phyloP scores from a whole-genome alignment of 164 flowering plant species.

The Dillenia suffruticosa region DNA sequence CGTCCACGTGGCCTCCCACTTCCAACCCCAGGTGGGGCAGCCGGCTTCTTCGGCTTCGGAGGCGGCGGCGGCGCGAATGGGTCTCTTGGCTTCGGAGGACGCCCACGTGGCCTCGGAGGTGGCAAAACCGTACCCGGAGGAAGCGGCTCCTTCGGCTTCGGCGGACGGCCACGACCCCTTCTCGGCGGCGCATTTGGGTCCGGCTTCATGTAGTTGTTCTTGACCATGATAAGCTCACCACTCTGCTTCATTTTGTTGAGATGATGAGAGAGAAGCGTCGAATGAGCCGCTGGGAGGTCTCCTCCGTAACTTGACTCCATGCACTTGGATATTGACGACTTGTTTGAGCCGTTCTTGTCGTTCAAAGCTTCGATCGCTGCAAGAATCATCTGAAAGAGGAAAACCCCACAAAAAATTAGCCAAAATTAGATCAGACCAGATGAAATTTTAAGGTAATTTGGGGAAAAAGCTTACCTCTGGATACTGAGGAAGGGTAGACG shows the following conservation, averaged over 20 bases:
- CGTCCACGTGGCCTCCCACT: slow-evolving; percentile 52
- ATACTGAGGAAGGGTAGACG: slow-evolving; percentile 33
- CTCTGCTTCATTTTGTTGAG: slow-evolving; percentile 55
- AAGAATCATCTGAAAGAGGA: slow-evolving; percentile 53
- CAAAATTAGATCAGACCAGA: not conserved
- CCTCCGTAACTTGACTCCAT: slow-evolving; percentile 57
- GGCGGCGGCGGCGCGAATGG: slow-evolving; percentile 27
- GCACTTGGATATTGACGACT: slow-evolving; percentile 55
- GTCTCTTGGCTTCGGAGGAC: slow-evolving; percentile 58
- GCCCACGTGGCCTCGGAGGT: slow-evolving; percentile 52
- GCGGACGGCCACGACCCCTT: slow-evolving; percentile 89
- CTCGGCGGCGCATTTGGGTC: slow-evolving; percentile 60
- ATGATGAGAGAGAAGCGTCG: slow-evolving; percentile 49
- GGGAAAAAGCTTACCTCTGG: slow-evolving; percentile 31
- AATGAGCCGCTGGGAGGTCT: slow-evolving; percentile 60
- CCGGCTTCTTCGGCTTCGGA: not conserved
- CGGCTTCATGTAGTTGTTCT: slow-evolving; percentile 77
- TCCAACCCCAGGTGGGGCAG: slow-evolving; percentile 14
- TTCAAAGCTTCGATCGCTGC: slow-evolving; percentile 62
- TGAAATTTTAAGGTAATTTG: not conserved
- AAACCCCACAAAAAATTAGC: not conserved
- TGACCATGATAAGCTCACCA: slow-evolving; percentile 59
- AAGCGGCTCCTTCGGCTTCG: slow-evolving; percentile 54
- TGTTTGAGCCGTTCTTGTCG: slow-evolving; percentile 61
- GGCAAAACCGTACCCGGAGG: slow-evolving; percentile 25